Conservation (phyloP, 208 protist species). For the Trypanosoma cruzi region DNA sequence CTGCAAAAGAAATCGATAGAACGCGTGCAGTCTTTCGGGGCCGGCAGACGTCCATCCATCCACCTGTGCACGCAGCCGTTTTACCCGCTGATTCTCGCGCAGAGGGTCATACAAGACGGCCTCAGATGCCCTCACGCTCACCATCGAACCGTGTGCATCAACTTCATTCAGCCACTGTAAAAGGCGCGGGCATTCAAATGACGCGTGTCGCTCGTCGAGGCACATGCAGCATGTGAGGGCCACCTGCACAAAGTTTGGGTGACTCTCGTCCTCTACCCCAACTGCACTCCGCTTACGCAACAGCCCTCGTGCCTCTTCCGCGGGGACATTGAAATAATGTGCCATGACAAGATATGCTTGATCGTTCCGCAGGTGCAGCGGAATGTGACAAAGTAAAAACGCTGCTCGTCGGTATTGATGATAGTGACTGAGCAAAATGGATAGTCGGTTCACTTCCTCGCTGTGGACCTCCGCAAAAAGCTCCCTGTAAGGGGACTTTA, state of each 20-base stretch:
- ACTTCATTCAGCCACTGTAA: slow-evolving; percentile 60
- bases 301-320: slow-evolving; percentile 63
- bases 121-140: background rate
- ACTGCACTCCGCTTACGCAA: slow-evolving; percentile 43
- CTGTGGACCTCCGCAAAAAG: slow-evolving; percentile 60
- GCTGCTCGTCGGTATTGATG: slow-evolving; percentile 79
- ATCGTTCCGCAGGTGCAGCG: slow-evolving; percentile 53
- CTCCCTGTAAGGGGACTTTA: slow-evolving; percentile 77
- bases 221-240: slow-evolving; percentile 90
- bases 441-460: slow-evolving; percentile 62
- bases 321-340: slow-evolving; percentile 72
- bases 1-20: slow-evolving; percentile 73
- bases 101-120: slow-evolving; percentile 23
- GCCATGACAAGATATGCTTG: slow-evolving; percentile 51
- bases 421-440: slow-evolving; percentile 55
- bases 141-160: slow-evolving; percentile 6
- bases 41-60: slow-evolving; percentile 84
- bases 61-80: slow-evolving; percentile 69
- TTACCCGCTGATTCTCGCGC: slow-evolving; percentile 24
- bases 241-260: slow-evolving; percentile 88
- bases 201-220: slow-evolving; percentile 82
- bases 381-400: slow-evolving; percentile 88
- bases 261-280: slow-evolving; percentile 33
- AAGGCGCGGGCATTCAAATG: slow-evolving; percentile 70
- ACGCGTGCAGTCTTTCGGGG: slow-evolving; percentile 77